Conservation (phyloP, 371 early-diverging fungal species). For the Entomophthora muscae region DNA sequence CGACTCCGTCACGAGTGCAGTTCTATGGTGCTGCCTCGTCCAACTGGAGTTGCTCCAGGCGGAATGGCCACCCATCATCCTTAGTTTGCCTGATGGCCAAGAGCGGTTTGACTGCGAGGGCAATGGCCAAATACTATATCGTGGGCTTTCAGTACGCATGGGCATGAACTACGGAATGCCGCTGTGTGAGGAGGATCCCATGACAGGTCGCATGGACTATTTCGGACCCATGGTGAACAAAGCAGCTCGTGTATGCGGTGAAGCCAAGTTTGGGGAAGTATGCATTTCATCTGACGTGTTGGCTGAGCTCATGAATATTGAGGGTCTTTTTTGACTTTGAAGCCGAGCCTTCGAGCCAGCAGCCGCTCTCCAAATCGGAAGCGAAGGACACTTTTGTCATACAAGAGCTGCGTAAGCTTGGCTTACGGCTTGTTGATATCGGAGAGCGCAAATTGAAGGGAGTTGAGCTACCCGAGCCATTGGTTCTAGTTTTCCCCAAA, state of each 20-base stretch:
- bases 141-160: conserved; percentile 84
- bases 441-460: conserved; percentile 77
- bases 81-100: conserved; percentile 59
- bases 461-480: conserved; percentile 67
- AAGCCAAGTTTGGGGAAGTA: conserved; percentile 86
- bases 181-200: conserved; percentile 75
- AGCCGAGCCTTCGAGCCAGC: too few relatives aligned
- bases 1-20: conserved; percentile 64
- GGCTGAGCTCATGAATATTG: conserved; percentile 24
- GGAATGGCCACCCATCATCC: conserved; percentile 83
- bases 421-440: conserved; percentile 48
- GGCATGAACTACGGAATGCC: conserved; percentile 87
- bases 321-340: conserved; percentile 16
- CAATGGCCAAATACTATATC: conserved; percentile 40
- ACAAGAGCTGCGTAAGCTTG: conserved; percentile 45
- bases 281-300: conserved; percentile 41
- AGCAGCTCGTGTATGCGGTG: conserved; percentile 66
- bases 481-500: conserved; percentile 27
- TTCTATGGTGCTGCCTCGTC: conserved; percentile 79
- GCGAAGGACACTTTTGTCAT: too few relatives aligned
- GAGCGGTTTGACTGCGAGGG: conserved; percentile 38
- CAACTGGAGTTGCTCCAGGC: conserved; percentile 64
- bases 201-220: conserved; percentile 88
- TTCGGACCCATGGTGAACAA: conserved; percentile 89
- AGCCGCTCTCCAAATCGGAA: too few relatives aligned